Evolutionary conservation across 202 grass and related monocot genomes (phyloP), one percentile per base, ranked within the genome.

Genomic region (Panicum hallii): DNA sequence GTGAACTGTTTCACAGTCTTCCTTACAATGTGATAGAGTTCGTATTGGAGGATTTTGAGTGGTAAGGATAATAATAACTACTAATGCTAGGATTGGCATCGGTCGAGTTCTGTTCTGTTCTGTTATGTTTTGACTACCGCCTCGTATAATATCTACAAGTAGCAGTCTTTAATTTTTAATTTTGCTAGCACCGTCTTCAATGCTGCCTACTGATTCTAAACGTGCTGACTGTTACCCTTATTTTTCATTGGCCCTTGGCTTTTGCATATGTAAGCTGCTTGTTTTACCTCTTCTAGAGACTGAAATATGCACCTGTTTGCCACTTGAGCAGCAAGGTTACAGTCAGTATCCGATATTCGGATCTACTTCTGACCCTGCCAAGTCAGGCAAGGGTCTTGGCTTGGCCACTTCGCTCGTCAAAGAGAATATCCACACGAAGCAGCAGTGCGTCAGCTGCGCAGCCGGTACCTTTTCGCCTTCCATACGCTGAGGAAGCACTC

Each of bases 1-100:
- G 91, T 11, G 95, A 98, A 71, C 75, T 98, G 53, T 98, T 90
- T 70, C 72, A 92, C 56, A 94, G 88, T 75, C 93, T 93, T 88
- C 72, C 95, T 74, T 98, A 90, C 50, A 93, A 93, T 68, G 82
- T 95, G 86, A 87, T 98, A 72, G 95, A 98, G 84, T 98, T 98
- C 86, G 81, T 89, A 50, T 79, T 98, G 84, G 95, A 95, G 84
- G 93, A 98, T 79, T 95, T 93, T 50, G 91, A 92, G 82, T 98
- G 95, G 95, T 98, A 88, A 46, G 89, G 52, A 55, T 43, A 49
- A 81, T 34, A 34, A 3, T 67, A 41, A 56, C 53, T 76, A 67
- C 76, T 56, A 34, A 41, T 48, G 12, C 73, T 86, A 41, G 7
- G 32, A 45, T 22, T 75, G 42, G 13, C 43, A 40, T 41, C 22